Evolutionary conservation across 31 red algal genomes (phyloP).

Genomic region (Asparagopsis taxiformis): DNA sequence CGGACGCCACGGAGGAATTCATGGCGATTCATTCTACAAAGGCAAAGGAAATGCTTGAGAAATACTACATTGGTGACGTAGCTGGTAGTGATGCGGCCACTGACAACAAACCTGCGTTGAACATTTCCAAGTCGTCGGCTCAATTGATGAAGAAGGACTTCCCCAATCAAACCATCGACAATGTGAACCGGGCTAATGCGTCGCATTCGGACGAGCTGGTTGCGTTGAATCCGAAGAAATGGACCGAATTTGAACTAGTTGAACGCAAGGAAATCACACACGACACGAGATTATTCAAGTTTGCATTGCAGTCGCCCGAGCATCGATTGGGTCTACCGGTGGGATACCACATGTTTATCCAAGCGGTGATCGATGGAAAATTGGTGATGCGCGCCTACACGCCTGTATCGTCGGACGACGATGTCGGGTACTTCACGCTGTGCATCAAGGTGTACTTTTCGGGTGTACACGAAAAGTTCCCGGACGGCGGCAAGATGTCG

Average conservation of each 20-base stretch:
- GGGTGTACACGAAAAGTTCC: conserved; percentile 88
- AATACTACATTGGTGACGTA: conserved; percentile 93
- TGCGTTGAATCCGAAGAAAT: conserved; percentile 84
- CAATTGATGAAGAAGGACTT: conserved; percentile 79
- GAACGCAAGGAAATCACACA: conserved; percentile 63
- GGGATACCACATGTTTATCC: conserved; percentile 90
- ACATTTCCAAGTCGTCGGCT: conserved; percentile 77
- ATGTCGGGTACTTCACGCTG: conserved; percentile 80
- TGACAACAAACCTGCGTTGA: conserved; percentile 13
- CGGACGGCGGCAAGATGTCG: conserved; percentile 88
- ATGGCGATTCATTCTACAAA: conserved; percentile 87
- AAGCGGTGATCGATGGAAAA: conserved; percentile 72
- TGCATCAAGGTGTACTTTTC: conserved; percentile 98
- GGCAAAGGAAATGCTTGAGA: conserved; percentile 75
- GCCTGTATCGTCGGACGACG: conserved; percentile 77
- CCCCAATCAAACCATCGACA: conserved; percentile 44
- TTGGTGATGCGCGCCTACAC: conserved; percentile 96
- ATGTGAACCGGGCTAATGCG: not conserved
- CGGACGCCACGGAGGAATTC: conserved; percentile 90
- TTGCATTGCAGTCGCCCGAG: conserved; percentile 61
- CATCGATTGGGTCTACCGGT: conserved; percentile 82
- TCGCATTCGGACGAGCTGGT: conserved; percentile 15
- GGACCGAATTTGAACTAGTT: conserved; percentile 70
- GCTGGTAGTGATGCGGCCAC: conserved; percentile 2
- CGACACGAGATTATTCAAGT: conserved; percentile 86